Percentiles rank a stretch among this genome's conserved stretches.
Conservation (phyloP, 441 rosid genomes). For the Corymbia citriodora region DNA sequence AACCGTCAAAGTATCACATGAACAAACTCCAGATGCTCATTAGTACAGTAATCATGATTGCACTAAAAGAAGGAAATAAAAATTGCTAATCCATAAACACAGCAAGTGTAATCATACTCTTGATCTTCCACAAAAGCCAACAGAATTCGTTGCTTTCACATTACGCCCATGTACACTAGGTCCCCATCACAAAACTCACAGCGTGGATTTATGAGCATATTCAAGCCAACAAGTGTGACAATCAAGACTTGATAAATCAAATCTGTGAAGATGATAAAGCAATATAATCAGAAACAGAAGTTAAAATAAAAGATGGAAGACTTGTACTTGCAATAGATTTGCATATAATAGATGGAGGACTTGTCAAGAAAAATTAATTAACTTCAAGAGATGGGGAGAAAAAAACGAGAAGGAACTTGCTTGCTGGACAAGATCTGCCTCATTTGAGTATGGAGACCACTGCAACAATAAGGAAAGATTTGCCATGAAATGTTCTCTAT, state of each 20-base stretch:
- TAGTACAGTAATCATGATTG: neutral
- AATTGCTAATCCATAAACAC: neutral
- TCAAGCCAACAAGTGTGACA: neutral
- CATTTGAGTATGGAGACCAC: slow-evolving; percentile 94
- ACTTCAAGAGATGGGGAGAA: neutral
- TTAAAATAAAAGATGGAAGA: neutral
- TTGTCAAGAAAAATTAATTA: neutral
- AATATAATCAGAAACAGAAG: neutral
- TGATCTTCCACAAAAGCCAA: neutral
- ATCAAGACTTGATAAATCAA: neutral
- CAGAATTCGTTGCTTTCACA: neutral
- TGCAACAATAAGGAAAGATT: slow-evolving; percentile 67
- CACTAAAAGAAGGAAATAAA: neutral
- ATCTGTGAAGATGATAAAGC: neutral
- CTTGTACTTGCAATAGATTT: neutral
- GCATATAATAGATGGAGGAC: neutral
- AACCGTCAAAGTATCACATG: neutral
- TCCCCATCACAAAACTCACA: neutral
- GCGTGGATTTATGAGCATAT: neutral
- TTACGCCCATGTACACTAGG: neutral
- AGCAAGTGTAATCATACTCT: neutral
- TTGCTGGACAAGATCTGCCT: slow-evolving; percentile 83
- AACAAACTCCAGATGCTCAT: neutral
- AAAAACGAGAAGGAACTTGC: slow-evolving; percentile 27
- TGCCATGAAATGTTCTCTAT: slow-evolving; percentile 43